Conservation (phyloP, 805 yeast species). For the Saccharomycopsis sp. region DNA sequence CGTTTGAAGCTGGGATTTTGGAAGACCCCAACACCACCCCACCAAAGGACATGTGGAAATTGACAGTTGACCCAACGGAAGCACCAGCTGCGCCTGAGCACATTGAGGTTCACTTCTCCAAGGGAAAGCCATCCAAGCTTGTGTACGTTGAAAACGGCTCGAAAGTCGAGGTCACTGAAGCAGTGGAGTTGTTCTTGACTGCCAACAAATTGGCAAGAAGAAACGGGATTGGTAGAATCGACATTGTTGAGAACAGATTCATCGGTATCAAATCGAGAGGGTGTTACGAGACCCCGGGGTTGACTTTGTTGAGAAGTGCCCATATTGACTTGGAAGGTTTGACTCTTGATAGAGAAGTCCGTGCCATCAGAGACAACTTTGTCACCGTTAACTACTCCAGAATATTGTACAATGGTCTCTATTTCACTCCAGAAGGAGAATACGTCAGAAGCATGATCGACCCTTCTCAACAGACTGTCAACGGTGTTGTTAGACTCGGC, state of each 20-base stretch:
- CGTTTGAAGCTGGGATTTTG: conserved; percentile 98
- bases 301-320: conserved; percentile 85
- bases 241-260: conserved; percentile 97
- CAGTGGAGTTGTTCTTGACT: conserved; percentile 84
- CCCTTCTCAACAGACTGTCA: conserved; percentile 91
- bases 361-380: conserved; percentile 92
- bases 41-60: conserved; percentile 99
- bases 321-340: conserved; percentile 97
- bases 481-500: conserved; percentile 91
- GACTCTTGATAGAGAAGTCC: conserved; percentile 93
- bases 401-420: conserved; percentile 92
- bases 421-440: conserved; percentile 98
- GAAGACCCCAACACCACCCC: conserved; percentile 99
- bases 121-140: conserved; percentile 84
- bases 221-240: conserved; percentile 99
- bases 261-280: conserved; percentile 99
- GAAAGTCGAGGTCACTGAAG: conserved; percentile 54
- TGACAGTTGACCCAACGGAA: conserved; percentile 87
- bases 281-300: conserved; percentile 98
- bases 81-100: conserved; percentile 94
- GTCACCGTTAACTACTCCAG: conserved; percentile 89
- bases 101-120: conserved; percentile 68
- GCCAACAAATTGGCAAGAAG: conserved; percentile 96
- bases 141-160: conserved; percentile 49
- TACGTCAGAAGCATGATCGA: conserved; percentile 87